phyloP scores from a whole-genome alignment of 805 yeast species.

The Dipodascus albidus region DNA sequence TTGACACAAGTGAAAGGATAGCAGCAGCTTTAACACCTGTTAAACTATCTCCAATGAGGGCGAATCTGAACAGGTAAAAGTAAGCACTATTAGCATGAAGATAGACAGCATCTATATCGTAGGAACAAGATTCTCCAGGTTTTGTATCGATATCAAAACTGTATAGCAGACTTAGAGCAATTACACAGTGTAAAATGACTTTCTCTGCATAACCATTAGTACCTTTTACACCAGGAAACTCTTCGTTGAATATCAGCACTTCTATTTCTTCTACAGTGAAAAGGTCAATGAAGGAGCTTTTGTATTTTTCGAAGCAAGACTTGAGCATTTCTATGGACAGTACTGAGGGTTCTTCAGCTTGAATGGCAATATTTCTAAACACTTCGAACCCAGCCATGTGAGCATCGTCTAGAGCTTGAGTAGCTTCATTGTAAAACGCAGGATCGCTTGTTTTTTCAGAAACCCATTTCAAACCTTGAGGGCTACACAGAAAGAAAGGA shows the following conservation, averaged over 20 bases:
- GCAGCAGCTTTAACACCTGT: slow-evolving; percentile 30
- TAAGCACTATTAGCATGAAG: not conserved
- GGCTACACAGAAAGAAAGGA: slow-evolving; percentile 31
- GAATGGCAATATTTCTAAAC: slow-evolving; percentile 5
- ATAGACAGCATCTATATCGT: not conserved
- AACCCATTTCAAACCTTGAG: slow-evolving; percentile 33
- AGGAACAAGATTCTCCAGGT: not conserved
- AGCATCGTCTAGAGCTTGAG: slow-evolving; percentile 3
- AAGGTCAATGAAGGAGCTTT: not conserved
- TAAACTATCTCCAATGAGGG: not conserved
- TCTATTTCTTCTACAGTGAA: not conserved
- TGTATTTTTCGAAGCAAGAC: not conserved
- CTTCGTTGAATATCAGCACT: not conserved
- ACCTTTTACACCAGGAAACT: not conserved
- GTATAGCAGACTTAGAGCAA: not conserved
- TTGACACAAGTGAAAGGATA: slow-evolving; percentile 32
- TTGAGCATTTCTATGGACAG: not conserved
- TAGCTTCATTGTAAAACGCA: not conserved
- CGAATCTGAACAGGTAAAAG: not conserved
- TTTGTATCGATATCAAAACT: not conserved
- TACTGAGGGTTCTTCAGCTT: slow-evolving; percentile 2
- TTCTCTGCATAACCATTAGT: not conserved
- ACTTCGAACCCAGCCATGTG: slow-evolving; percentile 6
- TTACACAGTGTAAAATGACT: not conserved
- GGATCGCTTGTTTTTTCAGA: slow-evolving; percentile 13